Conservation (phyloP, 164 flowering plant genomes). For the Cinnamomum chago region DNA sequence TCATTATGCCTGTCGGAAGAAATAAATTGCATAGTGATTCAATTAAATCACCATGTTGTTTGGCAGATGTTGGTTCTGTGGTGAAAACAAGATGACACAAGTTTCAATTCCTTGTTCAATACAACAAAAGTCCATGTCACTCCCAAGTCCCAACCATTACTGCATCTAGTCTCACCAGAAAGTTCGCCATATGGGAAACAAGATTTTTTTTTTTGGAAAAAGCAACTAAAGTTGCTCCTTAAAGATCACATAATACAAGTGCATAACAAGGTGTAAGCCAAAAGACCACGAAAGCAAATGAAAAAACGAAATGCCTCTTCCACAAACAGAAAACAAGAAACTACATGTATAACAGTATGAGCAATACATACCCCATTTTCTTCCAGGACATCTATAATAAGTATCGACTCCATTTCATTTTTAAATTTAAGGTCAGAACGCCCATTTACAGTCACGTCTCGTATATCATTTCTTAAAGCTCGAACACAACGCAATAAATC, state of each 20-base stretch:
- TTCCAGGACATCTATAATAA: slow-evolving; percentile 89
- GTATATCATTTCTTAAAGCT: slow-evolving; percentile 81
- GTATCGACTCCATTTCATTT: slow-evolving; percentile 79
- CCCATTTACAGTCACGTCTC: slow-evolving; percentile 43
- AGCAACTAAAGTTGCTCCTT: no score
- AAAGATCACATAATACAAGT: no score
- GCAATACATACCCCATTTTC: slow-evolving; percentile 78
- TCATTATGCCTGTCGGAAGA: no score
- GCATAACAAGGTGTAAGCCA: no score
- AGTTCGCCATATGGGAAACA: background rate
- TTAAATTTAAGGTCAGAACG: slow-evolving; percentile 43
- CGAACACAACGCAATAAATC: slow-evolving; percentile 96
- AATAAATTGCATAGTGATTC: no score
- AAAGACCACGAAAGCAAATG: no score
- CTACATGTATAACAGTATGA: no score
- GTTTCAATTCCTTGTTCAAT: background rate
- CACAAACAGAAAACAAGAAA: no score
- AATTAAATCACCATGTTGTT: no score
- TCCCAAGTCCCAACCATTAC: background rate
- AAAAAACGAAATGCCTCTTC: no score
- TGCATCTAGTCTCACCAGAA: background rate
- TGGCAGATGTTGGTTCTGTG: background rate
- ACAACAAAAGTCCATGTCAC: background rate
- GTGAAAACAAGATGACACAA: background rate
- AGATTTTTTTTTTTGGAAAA: no score